Evolutionary conservation across 108 stramenopile genomes (phyloP), one percentile per base, ranked within the genome.

Genomic region (Skeletonema menzelii): DNA sequence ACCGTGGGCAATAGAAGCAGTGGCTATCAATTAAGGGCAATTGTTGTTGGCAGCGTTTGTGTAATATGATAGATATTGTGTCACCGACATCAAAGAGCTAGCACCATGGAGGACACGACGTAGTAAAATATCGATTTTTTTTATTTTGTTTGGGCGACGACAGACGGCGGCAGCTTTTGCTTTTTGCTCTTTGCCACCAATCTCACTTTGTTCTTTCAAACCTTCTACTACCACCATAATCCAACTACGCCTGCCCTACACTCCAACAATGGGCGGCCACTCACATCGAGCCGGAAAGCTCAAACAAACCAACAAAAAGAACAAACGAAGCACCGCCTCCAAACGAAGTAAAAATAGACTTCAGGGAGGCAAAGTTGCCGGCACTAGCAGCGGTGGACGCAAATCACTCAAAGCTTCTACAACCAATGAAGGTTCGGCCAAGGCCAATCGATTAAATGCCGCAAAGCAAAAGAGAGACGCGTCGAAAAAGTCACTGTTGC

Each of bases 261-360:
- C n/a, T n/a, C n/a, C 74, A 55, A 67, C 67, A 27, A 35, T 63
- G 35, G 58, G 32, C 47, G 58, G 32, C 47, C 82, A 83, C 69
- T 83, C 82, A 35, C 82, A 83, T 49, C 55, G 82, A 34, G 67
- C 82, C 27, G 78, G 78, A 17, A 75, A 65, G 49, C 85, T 94
- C 31, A 76, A 77, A 40, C 93, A 94, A 75, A 72, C 66, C 22
- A 94, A 94, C 75, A 94, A 94, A 58, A 85, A 85, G 63, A 91
- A 94, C 77, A 94, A 94, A 65, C 82, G 90, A n/a, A 64, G 74
- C 66, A 85, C 76, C 28, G 73, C 93, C 5, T 90, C 89, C 30
- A 94, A 94, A 61, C 90, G 93, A 5, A 82, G 77, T 63, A 37
- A 82, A 12, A 63, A 87, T 19, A 79, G 88, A 24, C 49, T 44